Base-by-base conservation (phyloP, 2,329 filamentous ascomycete genomes). In the Ophiostoma montium region DNA sequence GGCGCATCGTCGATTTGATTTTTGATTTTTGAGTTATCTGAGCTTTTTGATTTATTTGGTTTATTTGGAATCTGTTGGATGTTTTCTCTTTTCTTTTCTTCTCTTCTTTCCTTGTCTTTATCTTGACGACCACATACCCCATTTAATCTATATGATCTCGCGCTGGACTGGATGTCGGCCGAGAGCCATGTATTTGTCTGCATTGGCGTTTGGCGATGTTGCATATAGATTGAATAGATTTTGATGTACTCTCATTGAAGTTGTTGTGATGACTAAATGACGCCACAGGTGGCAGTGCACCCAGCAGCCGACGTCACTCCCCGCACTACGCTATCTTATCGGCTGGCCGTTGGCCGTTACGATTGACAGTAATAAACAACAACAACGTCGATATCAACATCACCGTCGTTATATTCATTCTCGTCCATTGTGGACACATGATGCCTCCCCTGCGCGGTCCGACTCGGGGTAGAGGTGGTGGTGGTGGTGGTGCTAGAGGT, bases 381-480 rank as follows among this genome's bases (percentile, higher is more conserved):
- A 23, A 31, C 23, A 42, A 5, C 39, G 19, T 9, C n/a, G n/a
- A 11, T 18, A 18, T 38, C 7, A 18, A 27, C 19, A 23, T 23
- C 7, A n/a, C 19, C 19, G n/a, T n/a, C n/a, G n/a, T n/a, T n/a
- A n/a, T n/a, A n/a, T n/a, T n/a, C n/a, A n/a, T n/a, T n/a, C n/a
- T n/a, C n/a, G n/a, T n/a, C 23, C 23, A 4, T 8, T 27, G 4
- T 27, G 23, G 8, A 4, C 23, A 27, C 4, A 6, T 45, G 12
- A 56, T 57, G 54, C 52, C 55, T 52, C 50, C 52, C 38, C 53
- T 50, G 41, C 56, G 61, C 56, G 64, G 68, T 52, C 59, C 64
- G 35, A 76, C 78, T 10, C 50, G 47, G 44, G 72, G 73, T 27
- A 8, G n/a, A n/a, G n/a, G n/a, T n/a, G n/a, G n/a, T n/a, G n/a